Percentiles rank a stretch among this genome's conserved stretches.
Evolutionary conservation across 768 basidiomycete genomes (phyloP).

Genomic region (Piloderma croceum): DNA sequence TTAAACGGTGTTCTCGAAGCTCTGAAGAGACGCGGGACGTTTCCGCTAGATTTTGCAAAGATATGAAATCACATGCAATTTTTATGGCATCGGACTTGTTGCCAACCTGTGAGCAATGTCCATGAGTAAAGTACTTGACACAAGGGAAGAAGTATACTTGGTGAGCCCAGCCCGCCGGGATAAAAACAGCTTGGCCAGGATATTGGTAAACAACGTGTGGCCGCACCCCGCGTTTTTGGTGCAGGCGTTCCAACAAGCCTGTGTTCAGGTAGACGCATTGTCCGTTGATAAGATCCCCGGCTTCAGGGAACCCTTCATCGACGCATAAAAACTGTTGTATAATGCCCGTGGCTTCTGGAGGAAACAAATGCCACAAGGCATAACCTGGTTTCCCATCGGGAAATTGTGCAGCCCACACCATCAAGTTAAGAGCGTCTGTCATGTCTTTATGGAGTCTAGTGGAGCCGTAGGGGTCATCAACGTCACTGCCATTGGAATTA

Average conservation of each 20-base stretch:
- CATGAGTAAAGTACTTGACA: not conserved
- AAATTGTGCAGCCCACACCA: constrained; percentile 73
- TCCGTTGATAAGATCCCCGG: constrained; percentile 89
- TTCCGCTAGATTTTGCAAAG: constrained; percentile 94
- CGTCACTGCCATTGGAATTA: constrained; percentile 79
- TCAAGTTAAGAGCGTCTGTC: constrained; percentile 89
- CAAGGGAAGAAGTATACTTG: constrained; percentile 44
- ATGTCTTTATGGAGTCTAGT: constrained; percentile 93
- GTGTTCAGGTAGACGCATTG: constrained; percentile 84
- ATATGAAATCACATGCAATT: constrained; percentile 91
- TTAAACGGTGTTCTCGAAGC: no score
- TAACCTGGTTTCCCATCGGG: constrained; percentile 53
- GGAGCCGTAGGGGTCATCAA: no score
- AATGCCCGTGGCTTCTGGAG: constrained; percentile 73
- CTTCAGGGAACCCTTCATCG: no score
- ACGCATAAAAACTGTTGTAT: constrained; percentile 74
- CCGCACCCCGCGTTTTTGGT: constrained; percentile 59
- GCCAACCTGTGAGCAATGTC: constrained; percentile 55
- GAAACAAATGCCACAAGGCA: constrained; percentile 90
- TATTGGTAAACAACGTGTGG: constrained; percentile 84
- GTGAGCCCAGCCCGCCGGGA: constrained; percentile 90
- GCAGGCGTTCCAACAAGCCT: constrained; percentile 60
- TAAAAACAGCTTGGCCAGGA: constrained; percentile 90
- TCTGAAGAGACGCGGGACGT: no score
- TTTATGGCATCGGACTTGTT: constrained; percentile 95